Base-by-base conservation (phyloP, 2,329 filamentous ascomycete genomes). In the Sarocladium brachiariae region DNA sequence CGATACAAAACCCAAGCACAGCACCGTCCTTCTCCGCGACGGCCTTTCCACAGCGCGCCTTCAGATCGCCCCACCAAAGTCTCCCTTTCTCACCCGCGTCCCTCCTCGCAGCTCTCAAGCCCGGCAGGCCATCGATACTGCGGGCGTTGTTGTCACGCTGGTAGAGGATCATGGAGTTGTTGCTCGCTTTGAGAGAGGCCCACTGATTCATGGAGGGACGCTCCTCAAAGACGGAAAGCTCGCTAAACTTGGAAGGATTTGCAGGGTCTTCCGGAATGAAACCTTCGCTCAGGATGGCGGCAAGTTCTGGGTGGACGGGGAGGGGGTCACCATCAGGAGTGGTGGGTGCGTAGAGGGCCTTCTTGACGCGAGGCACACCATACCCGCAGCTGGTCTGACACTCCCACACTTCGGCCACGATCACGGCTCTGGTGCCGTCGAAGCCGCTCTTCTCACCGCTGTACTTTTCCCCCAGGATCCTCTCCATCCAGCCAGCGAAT, bases 371-470 rank as follows among this genome's bases (percentile, higher is more conserved):
- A 2, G 83, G 82, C 7, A 87, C 81, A 21, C 77, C 80, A 57
- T 74, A 87, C 6, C 84, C 83, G 59, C 83, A 87, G 48, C 76
- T 80, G 9, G 80, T 85, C 71, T 86, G 81, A 3, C 81, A 77
- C 66, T 85, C 78, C 61, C 77, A 83, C 16, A 87, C 71, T 56
- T 83, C 72, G 50, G 83, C 66, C 31, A 80, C 56, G 33, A 87
- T 76, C 23, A 87, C 76, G 1, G 81, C 81, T 24, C 83, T 68
- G 7, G 76, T 77, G 2, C 75, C 78, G 13, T 71, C 65, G 54
- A 72, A 71, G 61, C 18, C 61, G 55, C n/a, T 46, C 60, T 23
- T 55, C 73, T 58, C 55, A 64, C 7, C 7, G 27, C 13, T 30
- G 13, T 30, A 30, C 27, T 30, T 30, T 30, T 30, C 27, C 7